phyloP scores from a whole-genome alignment of 2,329 filamentous ascomycete species.

The Alternaria sp. region DNA sequence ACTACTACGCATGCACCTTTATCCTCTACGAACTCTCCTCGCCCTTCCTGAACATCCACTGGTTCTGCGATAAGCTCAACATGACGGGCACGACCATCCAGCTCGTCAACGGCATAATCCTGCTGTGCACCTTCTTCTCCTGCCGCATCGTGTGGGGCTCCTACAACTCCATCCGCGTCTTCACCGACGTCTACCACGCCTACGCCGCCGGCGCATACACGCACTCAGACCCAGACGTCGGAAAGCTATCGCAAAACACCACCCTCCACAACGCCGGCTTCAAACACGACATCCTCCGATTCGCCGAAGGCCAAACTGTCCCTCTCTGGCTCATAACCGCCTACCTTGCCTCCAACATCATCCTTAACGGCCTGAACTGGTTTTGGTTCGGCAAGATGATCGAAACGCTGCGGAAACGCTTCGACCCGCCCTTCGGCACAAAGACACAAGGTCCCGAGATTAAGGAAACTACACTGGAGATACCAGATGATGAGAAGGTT shows the following conservation, averaged over 20 bases:
- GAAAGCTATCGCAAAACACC: constrained; percentile 34
- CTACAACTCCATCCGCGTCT: constrained; percentile 70
- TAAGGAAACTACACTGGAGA: constrained; percentile 17
- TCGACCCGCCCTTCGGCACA: constrained; percentile 64
- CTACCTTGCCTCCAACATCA: constrained; percentile 74
- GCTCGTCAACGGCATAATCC: constrained; percentile 76
- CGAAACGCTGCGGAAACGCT: constrained; percentile 76
- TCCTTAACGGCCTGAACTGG: constrained; percentile 78
- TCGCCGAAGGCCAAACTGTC: constrained; percentile 53
- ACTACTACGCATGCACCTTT: constrained; percentile 81
- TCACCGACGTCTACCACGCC: constrained; percentile 67
- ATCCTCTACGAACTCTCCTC: constrained; percentile 88
- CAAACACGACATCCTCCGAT: constrained; percentile 57
- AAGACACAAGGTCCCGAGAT: constrained; percentile 28
- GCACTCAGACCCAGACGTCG: constrained; percentile 37
- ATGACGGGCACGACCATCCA: constrained; percentile 78
- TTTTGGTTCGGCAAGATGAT: constrained; percentile 93
- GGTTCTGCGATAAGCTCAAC: constrained; percentile 87
- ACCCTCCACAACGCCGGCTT: constrained; percentile 26
- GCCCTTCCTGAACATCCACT: constrained; percentile 86
- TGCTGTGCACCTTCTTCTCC: constrained; percentile 76
- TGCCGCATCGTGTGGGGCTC: constrained; percentile 81
- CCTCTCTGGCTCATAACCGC: constrained; percentile 72
- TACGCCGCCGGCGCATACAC: constrained; percentile 34
- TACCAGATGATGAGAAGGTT: constrained; percentile 37